Conservation (phyloP, 108 stramenopile genomes). For the Nitzschia putrida region DNA sequence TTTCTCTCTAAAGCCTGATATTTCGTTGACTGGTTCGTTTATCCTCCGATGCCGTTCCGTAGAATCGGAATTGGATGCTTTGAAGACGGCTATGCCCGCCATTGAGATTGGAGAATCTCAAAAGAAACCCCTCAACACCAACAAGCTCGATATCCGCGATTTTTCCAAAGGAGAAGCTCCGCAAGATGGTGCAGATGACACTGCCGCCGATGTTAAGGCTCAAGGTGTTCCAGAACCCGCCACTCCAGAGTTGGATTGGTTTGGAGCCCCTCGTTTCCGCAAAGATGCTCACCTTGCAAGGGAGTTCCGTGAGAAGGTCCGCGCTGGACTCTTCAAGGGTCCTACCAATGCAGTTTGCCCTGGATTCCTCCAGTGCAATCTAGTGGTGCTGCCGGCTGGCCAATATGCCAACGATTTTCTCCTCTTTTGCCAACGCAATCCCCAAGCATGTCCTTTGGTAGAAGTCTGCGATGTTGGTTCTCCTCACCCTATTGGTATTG, state of each 20-base stretch:
- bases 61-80: conserved; percentile 36
- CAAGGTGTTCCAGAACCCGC: neutral
- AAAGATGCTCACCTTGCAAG: conserved; percentile 22
- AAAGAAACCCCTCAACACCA: conserved; percentile 12
- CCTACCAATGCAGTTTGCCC: conserved; percentile 83
- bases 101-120: conserved; percentile 21
- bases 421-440: conserved; percentile 88
- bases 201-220: neutral
- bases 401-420: conserved; percentile 80
- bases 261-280: conserved; percentile 47
- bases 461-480: conserved; percentile 78
- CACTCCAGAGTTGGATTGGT: conserved; percentile 34
- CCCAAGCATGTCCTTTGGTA: conserved; percentile 83
- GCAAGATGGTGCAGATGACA: neutral
- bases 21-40: neutral
- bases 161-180: conserved; percentile 4
- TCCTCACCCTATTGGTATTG: conserved; percentile 39
- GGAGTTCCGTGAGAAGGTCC: conserved; percentile 50
- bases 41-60: neutral
- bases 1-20: neutral
- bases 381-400: conserved; percentile 76
- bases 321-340: conserved; percentile 35
- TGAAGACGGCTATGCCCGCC: conserved; percentile 36
- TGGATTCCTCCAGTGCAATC: conserved; percentile 85
- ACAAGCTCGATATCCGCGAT: conserved; percentile 38